Base-by-base conservation (phyloP, 495 filamentous ascomycete species). In the Talaromyces thailandensis region DNA sequence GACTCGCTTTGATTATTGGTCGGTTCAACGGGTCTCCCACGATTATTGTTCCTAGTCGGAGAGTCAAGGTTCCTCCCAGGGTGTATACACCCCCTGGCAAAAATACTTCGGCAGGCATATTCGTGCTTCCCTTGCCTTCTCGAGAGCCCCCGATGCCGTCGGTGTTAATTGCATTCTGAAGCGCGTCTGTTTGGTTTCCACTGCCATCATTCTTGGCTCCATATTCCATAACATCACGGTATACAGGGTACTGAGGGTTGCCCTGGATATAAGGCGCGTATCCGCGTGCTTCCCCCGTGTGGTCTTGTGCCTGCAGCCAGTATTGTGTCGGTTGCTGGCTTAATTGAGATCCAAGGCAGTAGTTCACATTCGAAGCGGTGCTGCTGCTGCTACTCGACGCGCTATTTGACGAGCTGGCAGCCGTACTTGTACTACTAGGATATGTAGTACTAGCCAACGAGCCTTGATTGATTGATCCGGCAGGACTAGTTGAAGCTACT, bases 181-280 rank as follows among this genome's bases (percentile, higher is more conserved):
- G 21, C 3, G 59, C 70, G 11, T 69, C 62, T 6, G 79, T 81
- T 59, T 84, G 81, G 55, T 84, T 77, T 16, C 72, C 70, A 0
- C 57, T 72, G 3, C 81, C 80, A 25, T 81, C 73, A 31, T 73
- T 76, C 56, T 70, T 71, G 5, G 81, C 84, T 1, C 73, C 75
- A 66, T 83, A 87, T 37, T 79, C 70, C 56, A 80, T 77, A 0
- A 79, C 82, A 57, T 85, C 84, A 6, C 85, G 76, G 62, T 83
- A 86, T 0, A 86, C 80, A 2, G 81, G 73, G 58, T 84, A 87
- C 0, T 60, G 58, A 16, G 66, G 61, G 37, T 77, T 70, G 18
- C 63, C 65, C 21, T 57, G 62, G 25, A 68, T 64, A 51, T 75
- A 78, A 1, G 81, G 79, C 2, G 75, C 76, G 28, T 70, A 69